These are phyloP conservation scores for Papiliotrema terrestris DNA, from an alignment of 1,284 basidiomycete species.

Conservation along the genomic window DNA sequence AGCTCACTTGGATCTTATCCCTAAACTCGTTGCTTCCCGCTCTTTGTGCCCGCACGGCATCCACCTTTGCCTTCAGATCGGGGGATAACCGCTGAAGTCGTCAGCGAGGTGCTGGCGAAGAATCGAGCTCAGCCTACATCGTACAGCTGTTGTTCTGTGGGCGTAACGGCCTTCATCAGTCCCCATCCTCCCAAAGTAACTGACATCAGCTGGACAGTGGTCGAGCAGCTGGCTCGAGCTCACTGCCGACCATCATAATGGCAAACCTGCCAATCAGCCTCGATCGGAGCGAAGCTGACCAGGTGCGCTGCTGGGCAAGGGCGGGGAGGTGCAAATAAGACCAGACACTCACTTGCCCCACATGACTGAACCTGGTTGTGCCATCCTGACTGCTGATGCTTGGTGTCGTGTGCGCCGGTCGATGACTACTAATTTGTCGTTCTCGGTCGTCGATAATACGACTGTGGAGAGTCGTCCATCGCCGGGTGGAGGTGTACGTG, in stretches of 20 bases:
- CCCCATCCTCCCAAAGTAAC: slow-evolving; percentile 31
- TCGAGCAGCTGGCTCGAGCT: not conserved
- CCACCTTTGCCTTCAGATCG: slow-evolving; percentile 9
- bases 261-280: slow-evolving; percentile 23
- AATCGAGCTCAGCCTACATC: slow-evolving; percentile 21
- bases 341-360: slow-evolving; percentile 24
- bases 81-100: slow-evolving; percentile 3
- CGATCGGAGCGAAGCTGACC: not conserved
- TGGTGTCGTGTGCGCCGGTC: not conserved
- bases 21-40: slow-evolving; percentile 10
- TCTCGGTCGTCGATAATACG: too few relatives aligned
- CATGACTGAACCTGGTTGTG: not conserved
- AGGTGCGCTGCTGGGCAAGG: not conserved
- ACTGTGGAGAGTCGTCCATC: too few relatives aligned
- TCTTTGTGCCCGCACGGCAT: slow-evolving; percentile 6
- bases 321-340: not conserved
- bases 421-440: not conserved
- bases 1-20: slow-evolving; percentile 18
- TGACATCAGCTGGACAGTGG: slow-evolving; percentile 4
- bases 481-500: too few relatives aligned
- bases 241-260: slow-evolving; percentile 24
- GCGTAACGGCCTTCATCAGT: slow-evolving; percentile 39
- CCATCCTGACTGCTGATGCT: not conserved
- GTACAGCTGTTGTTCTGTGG: slow-evolving; percentile 45
- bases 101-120: not conserved